phyloP scores from a whole-genome alignment of 2,329 filamentous ascomycete species.

The Aspergillus luchuensis region DNA sequence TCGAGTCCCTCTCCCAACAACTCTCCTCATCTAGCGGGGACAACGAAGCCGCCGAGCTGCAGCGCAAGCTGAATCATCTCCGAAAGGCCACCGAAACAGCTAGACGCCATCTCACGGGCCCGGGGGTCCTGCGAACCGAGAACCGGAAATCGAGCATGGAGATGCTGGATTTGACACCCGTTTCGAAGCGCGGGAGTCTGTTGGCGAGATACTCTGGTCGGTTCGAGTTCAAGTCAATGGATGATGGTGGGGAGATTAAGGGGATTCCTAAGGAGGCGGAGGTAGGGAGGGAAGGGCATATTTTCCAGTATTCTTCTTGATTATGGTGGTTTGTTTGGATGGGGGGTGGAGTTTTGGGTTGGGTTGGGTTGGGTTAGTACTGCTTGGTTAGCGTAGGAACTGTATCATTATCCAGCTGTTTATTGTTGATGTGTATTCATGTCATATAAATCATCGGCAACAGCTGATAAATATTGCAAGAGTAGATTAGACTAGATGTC shows the following conservation, averaged over 20 bases:
- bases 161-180: conserved; percentile 34
- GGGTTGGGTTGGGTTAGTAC: background rate
- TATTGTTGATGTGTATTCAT: too few species aligned
- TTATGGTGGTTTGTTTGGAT: background rate
- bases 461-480: too few species aligned
- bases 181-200: conserved; percentile 27
- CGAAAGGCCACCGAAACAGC: conserved; percentile 72
- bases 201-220: conserved; percentile 25
- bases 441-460: too few species aligned
- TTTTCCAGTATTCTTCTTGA: conserved; percentile 31
- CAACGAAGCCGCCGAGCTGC: conserved; percentile 46
- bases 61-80: conserved; percentile 66
- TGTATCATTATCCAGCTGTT: too few species aligned
- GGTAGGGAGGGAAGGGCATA: conserved; percentile 41
- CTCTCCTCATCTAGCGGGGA: conserved; percentile 40
- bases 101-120: conserved; percentile 74
- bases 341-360: background rate
- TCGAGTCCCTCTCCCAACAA: conserved; percentile 56
- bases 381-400: too few species aligned
- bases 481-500: too few species aligned
- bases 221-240: conserved; percentile 26
- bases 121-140: conserved; percentile 85
- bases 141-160: conserved; percentile 33
- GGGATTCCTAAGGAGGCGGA: conserved; percentile 60
- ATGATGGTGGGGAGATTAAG: conserved; percentile 54